A percentile compares a stretch with the other conserved stretches of the same genome.
phyloP scores from a whole-genome alignment of 257 asterid genomes.

The Solanum commersonii region DNA sequence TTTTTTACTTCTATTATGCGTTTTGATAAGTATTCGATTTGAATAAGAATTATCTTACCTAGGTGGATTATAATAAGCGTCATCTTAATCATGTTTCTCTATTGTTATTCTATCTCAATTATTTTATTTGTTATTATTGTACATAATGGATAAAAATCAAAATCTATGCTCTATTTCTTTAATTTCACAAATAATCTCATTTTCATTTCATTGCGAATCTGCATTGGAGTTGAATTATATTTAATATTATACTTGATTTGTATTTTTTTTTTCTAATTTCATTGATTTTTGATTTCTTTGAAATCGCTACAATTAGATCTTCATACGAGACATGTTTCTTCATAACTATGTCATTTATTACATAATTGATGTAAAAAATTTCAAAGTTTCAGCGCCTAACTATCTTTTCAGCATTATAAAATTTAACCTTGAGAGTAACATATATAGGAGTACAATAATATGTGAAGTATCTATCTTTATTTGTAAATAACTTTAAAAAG shows the following conservation, averaged over 20 bases:
- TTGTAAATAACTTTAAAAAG: not conserved
- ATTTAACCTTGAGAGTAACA: not conserved
- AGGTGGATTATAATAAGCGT: not conserved
- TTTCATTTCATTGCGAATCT: not conserved
- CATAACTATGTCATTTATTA: too few relatives aligned
- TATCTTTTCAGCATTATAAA: not conserved
- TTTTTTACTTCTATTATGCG: not conserved
- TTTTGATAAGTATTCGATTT: not conserved
- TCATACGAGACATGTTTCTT: not conserved
- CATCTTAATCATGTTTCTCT: not conserved
- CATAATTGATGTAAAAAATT: too few relatives aligned
- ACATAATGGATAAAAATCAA: not conserved
- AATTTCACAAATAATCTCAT: not conserved
- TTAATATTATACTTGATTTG: not conserved
- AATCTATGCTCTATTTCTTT: not conserved
- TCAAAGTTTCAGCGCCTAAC: not conserved
- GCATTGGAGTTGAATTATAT: not conserved
- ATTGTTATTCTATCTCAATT: not conserved
- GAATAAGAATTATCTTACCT: not conserved
- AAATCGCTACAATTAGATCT: too few relatives aligned
- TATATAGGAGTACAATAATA: not conserved
- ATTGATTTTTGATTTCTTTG: too few relatives aligned
- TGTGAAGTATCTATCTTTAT: not conserved
- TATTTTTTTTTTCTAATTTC: not conserved
- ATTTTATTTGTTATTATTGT: not conserved